Conservation (phyloP, 176 grass and related monocot species). For the Leersia perrieri region DNA sequence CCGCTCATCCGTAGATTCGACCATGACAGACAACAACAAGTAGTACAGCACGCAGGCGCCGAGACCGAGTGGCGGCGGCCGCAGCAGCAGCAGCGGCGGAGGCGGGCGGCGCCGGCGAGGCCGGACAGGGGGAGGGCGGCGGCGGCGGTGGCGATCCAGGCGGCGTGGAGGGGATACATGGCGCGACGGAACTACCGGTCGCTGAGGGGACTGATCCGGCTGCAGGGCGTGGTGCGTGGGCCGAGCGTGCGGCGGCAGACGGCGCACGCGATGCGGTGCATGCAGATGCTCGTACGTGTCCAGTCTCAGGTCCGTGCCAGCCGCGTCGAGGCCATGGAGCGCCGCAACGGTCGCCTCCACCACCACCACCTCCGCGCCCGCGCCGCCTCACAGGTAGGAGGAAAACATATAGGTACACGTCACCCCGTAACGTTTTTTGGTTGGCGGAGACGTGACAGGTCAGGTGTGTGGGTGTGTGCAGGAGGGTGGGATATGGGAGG, state of each 20-base stretch:
- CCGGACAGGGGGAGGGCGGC: no score
- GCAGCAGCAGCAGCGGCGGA: no score
- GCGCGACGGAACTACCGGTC: slow-evolving; percentile 77
- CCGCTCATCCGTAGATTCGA: slow-evolving; percentile 54
- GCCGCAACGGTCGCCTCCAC: slow-evolving; percentile 45
- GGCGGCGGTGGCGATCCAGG: slow-evolving; percentile 79
- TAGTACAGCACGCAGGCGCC: slow-evolving; percentile 30
- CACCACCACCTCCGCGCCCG: slow-evolving; percentile 37
- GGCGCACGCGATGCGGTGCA: slow-evolving; percentile 72
- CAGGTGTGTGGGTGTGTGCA: background rate
- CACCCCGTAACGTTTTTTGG: background rate
- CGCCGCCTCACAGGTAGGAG: slow-evolving; percentile 29
- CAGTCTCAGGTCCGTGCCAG: slow-evolving; percentile 73
- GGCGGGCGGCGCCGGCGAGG: slow-evolving; percentile 33
- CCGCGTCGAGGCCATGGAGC: slow-evolving; percentile 85
- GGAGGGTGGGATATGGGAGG: slow-evolving; percentile 54
- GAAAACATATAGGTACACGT: background rate
- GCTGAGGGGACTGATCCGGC: slow-evolving; percentile 74
- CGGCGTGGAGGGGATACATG: slow-evolving; percentile 69
- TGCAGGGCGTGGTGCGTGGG: slow-evolving; percentile 70
- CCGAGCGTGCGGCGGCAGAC: slow-evolving; percentile 74
- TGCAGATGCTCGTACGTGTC: slow-evolving; percentile 86
- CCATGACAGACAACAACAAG: slow-evolving; percentile 48
- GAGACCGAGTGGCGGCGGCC: slow-evolving; percentile 52
- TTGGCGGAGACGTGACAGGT: background rate